Evolutionary conservation across 2,329 filamentous ascomycete genomes (phyloP).

Genomic region (Teratosphaeria destructans): DNA sequence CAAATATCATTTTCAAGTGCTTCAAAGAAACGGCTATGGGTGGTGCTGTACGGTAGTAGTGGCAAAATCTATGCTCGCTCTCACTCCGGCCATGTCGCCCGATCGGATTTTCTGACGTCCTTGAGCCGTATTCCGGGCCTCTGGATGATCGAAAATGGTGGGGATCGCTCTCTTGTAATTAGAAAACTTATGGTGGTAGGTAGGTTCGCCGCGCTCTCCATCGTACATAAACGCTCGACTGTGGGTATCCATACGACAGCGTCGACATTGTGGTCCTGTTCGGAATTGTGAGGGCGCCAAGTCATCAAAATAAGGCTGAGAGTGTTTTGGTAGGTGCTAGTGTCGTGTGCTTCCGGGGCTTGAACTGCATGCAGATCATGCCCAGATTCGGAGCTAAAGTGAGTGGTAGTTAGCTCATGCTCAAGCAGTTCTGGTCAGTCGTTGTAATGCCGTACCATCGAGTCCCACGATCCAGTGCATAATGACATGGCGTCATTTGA

Average conservation of each 20-base stretch:
- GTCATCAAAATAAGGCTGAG: conserved; percentile 2
- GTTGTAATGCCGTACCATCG: conserved; percentile 59
- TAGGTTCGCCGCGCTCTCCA: not conserved
- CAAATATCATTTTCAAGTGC: not conserved
- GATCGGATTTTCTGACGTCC: not conserved
- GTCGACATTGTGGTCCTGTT: not conserved
- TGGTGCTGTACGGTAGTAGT: not conserved
- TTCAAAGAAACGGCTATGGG: not conserved
- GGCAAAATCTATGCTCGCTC: not conserved
- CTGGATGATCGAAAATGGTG: not conserved
- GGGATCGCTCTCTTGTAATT: not conserved
- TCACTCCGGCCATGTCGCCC: not conserved
- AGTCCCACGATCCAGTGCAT: conserved; percentile 99
- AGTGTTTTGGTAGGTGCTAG: not conserved
- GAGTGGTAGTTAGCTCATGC: conserved; percentile 10
- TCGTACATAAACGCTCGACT: not conserved
- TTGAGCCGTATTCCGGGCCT: not conserved
- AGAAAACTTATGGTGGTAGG: not conserved
- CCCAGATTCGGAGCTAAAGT: conserved; percentile 42
- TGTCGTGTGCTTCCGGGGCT: conserved; percentile 1
- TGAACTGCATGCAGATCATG: conserved; percentile 24
- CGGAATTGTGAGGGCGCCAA: not conserved
- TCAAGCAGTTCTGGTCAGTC: not conserved
- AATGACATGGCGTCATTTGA: conserved; percentile 98
- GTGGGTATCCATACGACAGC: not conserved